Evolutionary conservation across 257 asterid species (phyloP).

Genomic region (Solanum chaucha): DNA sequence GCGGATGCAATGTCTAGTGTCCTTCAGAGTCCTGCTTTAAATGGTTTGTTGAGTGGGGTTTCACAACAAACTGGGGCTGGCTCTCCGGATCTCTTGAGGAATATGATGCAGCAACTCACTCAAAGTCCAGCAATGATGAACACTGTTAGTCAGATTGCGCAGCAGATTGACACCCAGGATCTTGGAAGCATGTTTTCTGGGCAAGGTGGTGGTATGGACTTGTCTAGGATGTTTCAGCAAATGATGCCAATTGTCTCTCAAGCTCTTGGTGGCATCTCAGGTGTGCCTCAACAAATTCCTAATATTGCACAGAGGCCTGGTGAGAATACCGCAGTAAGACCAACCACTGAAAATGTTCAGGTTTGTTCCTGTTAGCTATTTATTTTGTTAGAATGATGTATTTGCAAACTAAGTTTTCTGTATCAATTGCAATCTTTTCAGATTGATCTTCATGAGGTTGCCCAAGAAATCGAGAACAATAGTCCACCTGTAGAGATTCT

Average conservation of each 20-base stretch:
- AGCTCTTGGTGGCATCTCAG: conserved; percentile 62
- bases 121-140: conserved; percentile 80
- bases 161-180: conserved; percentile 73
- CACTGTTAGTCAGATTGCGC: conserved; percentile 81
- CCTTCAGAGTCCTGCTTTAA: conserved; percentile 66
- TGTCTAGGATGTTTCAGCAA: conserved; percentile 88
- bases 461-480: conserved; percentile 26
- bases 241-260: conserved; percentile 96
- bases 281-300: conserved; percentile 25
- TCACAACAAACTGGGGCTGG: conserved; percentile 92
- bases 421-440: conserved; percentile 7
- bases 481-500: conserved; percentile 36
- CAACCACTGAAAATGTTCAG: conserved; percentile 31
- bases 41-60: conserved; percentile 68
- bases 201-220: conserved; percentile 58
- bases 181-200: conserved; percentile 75
- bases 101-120: conserved; percentile 69
- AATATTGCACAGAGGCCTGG: conserved; percentile 13
- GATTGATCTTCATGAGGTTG: conserved; percentile 31
- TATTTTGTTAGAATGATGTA: background rate
- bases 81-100: conserved; percentile 79
- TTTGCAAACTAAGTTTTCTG: background rate
- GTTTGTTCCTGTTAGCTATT: conserved; percentile 23
- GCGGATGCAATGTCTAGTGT: conserved; percentile 69
- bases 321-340: conserved; percentile 20